phyloP scores from a whole-genome alignment of 2,329 filamentous ascomycete genomes.

The Colletotrichum aenigma region DNA sequence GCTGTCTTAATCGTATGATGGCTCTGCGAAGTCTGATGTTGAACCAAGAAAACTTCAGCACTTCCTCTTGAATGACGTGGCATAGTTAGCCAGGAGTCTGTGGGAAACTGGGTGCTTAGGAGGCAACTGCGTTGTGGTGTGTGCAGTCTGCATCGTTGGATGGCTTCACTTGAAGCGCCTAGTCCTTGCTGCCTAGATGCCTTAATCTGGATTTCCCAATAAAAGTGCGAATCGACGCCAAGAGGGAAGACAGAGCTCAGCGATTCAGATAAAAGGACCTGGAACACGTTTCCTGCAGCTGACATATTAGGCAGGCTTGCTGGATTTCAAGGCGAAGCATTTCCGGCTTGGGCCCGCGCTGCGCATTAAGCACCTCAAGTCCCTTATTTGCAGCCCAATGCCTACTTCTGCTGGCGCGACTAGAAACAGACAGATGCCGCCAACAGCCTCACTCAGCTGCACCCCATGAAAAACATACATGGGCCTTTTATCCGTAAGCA shows the following conservation, averaged over 20 bases:
- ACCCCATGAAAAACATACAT: not conserved
- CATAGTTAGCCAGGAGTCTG: not conserved
- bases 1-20: not conserved
- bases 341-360: not conserved
- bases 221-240: not conserved
- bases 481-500: not conserved
- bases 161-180: not conserved
- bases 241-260: not conserved
- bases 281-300: not conserved
- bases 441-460: not conserved
- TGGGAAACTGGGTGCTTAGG: not conserved
- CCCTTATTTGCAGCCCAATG: not conserved
- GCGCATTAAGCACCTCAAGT: not conserved
- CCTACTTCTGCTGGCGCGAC: not conserved
- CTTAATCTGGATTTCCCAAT: not conserved
- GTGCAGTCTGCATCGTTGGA: not conserved
- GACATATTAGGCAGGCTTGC: not conserved
- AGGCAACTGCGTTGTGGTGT: not conserved
- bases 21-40: not conserved
- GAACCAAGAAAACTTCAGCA: rapidly evolving
- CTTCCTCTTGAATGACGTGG: not conserved
- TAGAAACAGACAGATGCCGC: not conserved
- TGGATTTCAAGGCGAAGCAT: not conserved
- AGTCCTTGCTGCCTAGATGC: not conserved
- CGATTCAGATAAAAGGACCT: not conserved